Evolutionary conservation across 805 yeast species (phyloP), one percentile per base, ranked within the genome.

Genomic region (Kurtzmaniella cleridarum): DNA sequence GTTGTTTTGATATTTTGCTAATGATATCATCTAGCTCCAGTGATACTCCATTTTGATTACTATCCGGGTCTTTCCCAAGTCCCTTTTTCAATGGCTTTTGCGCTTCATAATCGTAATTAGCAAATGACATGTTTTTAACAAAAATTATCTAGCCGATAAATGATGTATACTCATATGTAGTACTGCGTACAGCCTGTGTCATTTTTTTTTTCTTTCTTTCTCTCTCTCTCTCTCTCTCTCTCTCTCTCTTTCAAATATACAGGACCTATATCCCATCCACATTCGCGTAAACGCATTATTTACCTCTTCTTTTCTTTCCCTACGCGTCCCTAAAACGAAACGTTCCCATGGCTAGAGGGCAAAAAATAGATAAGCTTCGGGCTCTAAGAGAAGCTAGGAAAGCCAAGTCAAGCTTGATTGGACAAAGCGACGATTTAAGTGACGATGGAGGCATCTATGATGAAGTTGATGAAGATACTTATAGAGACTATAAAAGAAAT

Each of bases 391-490:
- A 74, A 41, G 79, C 89, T 15, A 71, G 88, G 57, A 71, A 74
- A 16, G 78, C 84, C 2, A 81, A 79, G 6, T 66, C 69, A 41
- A 60, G 75, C 28, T 57, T 69, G 3, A 60, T 64, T 5, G 50
- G 51, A 13, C 57, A 59, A 23, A 66, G 70, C 14, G 66, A 66
- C 23, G 72, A 71, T 32, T 73, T 67, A n/a, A 50, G 39, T 18
- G 75, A 69, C 12, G 72, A 66, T 14, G 73, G 66, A 20, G 78
- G 74, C 34, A 78, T 91, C 43, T 93, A 90, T 56, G 97, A 91
- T 51, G 90, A 87, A 53, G 82, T 89, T 4, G 95, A 85, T 54
- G 96, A 89, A 51, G 80, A 73, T 24, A 79, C 81, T 28, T 91
- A 78, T 60, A 71, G 91, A 48, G 75, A 75, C 49, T 84, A 79